Evolutionary conservation across 192 early-diverging fungal genomes (phyloP).

Genomic region (Coemansia sp.): DNA sequence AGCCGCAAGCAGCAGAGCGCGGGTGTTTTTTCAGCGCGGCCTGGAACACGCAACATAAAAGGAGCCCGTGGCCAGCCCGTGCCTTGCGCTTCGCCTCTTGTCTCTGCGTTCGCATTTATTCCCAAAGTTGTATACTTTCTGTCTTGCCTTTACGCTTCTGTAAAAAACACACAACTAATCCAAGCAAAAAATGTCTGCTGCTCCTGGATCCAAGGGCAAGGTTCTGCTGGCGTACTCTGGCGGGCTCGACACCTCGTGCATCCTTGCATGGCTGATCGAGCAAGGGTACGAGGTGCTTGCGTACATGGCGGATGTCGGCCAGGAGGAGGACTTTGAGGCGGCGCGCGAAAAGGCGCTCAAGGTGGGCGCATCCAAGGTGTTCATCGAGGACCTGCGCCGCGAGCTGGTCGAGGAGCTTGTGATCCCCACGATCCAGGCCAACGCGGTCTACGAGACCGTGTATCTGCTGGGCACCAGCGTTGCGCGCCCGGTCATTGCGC

Average conservation of each 20-base stretch:
- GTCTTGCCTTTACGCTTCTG: neutral
- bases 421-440: conserved; percentile 91
- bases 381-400: conserved; percentile 93
- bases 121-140: conserved; percentile 1
- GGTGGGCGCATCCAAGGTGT: conserved; percentile 93
- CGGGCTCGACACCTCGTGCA: conserved; percentile 99
- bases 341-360: conserved; percentile 89
- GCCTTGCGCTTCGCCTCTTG: neutral
- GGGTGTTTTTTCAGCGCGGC: neutral
- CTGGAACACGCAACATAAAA: neutral
- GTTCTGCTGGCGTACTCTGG: conserved; percentile 97
- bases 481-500: conserved; percentile 95
- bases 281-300: conserved; percentile 96
- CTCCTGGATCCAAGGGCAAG: conserved; percentile 72
- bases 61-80: neutral
- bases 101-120: neutral
- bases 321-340: conserved; percentile 98
- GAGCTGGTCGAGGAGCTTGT: conserved; percentile 94
- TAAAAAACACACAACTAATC: conserved; percentile 1
- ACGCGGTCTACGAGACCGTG: conserved; percentile 93
- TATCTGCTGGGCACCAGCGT: conserved; percentile 98
- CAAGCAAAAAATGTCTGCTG: conserved; percentile 35
- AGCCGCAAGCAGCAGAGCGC: neutral
- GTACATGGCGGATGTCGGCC: conserved; percentile 98
- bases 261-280: conserved; percentile 97